A percentile compares a stretch with the other conserved stretches of the same genome.
Evolutionary conservation across 306 rosid species (phyloP).

Genomic region (Dryas alaskensis): DNA sequence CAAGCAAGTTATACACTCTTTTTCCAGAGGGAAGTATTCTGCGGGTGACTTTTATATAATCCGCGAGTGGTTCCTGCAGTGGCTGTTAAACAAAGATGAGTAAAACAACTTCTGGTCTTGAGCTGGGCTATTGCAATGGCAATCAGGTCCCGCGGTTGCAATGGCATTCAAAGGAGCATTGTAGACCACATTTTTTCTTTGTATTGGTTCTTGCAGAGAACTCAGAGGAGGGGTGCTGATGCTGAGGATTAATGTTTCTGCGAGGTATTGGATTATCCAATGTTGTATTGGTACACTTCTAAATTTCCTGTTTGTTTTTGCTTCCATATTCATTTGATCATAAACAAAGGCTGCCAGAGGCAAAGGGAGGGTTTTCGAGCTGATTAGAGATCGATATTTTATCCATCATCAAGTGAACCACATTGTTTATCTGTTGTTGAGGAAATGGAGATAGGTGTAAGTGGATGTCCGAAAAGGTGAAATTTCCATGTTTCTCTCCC

Average conservation of each 20-base stretch:
- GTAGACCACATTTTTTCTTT: conserved; percentile 22
- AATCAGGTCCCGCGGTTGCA: conserved; percentile 17
- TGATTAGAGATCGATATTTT: conserved; percentile 28
- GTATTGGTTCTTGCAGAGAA: conserved; percentile 25
- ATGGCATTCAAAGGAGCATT: conserved; percentile 23
- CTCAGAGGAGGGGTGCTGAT: conserved; percentile 24
- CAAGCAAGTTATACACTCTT: conserved; percentile 21
- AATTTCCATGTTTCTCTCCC: conserved; percentile 32
- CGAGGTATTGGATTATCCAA: conserved; percentile 35
- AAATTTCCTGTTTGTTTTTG: conserved; percentile 46
- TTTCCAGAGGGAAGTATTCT: conserved; percentile 19
- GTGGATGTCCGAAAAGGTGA: conserved; percentile 36
- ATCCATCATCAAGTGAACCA: conserved; percentile 20
- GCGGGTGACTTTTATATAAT: conserved; percentile 43
- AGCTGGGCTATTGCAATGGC: conserved; percentile 27
- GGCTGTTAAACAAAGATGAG: conserved; percentile 29
- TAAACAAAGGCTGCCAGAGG: conserved; percentile 42
- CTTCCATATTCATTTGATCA: conserved; percentile 55
- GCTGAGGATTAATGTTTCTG: conserved; percentile 34
- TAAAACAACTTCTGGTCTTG: conserved; percentile 30
- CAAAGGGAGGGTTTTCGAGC: conserved; percentile 34
- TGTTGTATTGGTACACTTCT: conserved; percentile 49
- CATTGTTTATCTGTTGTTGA: conserved; percentile 28
- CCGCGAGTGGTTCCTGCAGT: conserved; percentile 40
- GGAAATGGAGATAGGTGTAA: conserved; percentile 32